Percentiles rank a stretch among this genome's conserved stretches.
Conservation (phyloP, 2,329 filamentous ascomycete species). For the Colletotrichum sp. region DNA sequence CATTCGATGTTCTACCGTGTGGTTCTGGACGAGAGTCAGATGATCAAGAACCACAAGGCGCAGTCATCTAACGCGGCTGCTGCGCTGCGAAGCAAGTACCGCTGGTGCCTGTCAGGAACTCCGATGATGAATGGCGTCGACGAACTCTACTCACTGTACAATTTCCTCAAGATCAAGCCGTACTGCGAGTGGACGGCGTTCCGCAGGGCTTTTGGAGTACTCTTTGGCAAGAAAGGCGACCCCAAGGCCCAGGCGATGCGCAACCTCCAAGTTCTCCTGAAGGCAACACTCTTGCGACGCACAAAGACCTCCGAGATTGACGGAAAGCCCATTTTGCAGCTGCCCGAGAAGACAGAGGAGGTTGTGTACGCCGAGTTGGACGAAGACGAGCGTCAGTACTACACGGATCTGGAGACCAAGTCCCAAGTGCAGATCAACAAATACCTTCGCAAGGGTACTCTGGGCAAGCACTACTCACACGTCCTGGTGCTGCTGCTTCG, state of each 20-base stretch:
- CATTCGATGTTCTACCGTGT: constrained; percentile 69
- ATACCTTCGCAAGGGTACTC: constrained; percentile 71
- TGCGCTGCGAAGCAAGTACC: constrained; percentile 61
- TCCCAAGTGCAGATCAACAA: constrained; percentile 77
- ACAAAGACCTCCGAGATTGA: constrained; percentile 82
- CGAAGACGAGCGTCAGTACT: constrained; percentile 69
- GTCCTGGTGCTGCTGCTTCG: constrained; percentile 81
- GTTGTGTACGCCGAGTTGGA: constrained; percentile 69
- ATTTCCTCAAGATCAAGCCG: constrained; percentile 78
- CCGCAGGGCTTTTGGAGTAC: constrained; percentile 48
- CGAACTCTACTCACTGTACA: constrained; percentile 79
- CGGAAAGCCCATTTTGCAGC: constrained; percentile 74
- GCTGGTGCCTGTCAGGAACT: constrained; percentile 81
- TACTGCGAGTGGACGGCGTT: constrained; percentile 73
- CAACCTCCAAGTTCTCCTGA: constrained; percentile 76
- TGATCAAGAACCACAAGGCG: constrained; percentile 76
- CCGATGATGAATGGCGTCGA: constrained; percentile 87
- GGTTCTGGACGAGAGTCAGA: constrained; percentile 81
- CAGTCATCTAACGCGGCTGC: constrained; percentile 55
- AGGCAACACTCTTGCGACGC: constrained; percentile 81
- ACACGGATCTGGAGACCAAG: constrained; percentile 68
- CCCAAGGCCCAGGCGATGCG: constrained; percentile 69
- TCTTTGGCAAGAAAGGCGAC: constrained; percentile 44
- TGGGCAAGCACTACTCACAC: constrained; percentile 78
- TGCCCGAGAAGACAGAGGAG: constrained; percentile 70